Evolutionary conservation across 75 land plant species (phyloP).

Genomic region (Chamaecyparis obtusa): DNA sequence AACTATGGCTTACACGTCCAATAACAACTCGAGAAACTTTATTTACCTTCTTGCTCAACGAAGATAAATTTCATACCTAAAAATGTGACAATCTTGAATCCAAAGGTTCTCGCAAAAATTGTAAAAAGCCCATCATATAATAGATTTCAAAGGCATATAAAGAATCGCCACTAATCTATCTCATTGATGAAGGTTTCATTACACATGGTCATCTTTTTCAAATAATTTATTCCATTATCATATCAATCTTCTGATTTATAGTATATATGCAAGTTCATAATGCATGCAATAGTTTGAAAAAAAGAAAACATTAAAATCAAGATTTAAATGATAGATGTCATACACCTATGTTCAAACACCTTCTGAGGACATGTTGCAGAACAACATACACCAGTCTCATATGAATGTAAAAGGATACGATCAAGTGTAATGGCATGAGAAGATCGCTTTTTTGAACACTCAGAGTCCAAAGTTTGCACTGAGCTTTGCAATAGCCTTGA

Average conservation of each 20-base stretch:
- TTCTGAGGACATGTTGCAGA: background rate
- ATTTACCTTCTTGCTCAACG: background rate
- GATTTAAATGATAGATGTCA: background rate
- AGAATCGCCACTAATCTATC: background rate
- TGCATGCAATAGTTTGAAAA: too few species aligned
- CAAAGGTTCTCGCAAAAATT: background rate
- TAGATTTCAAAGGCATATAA: background rate
- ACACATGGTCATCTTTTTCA: background rate
- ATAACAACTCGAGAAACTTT: background rate
- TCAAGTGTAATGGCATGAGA: background rate
- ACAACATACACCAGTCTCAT: background rate
- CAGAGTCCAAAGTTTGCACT: background rate
- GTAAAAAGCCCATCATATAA: background rate
- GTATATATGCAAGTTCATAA: too few species aligned
- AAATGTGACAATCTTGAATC: background rate
- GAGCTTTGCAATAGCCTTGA: slow-evolving; percentile 2
- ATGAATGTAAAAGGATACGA: slow-evolving; percentile 11
- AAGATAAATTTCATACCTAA: background rate
- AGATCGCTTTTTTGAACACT: background rate
- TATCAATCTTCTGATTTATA: background rate
- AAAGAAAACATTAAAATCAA: background rate
- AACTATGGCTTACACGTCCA: background rate
- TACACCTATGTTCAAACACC: background rate
- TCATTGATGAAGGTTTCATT: background rate
- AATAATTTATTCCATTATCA: background rate